Conservation (phyloP, 805 yeast genomes). For the Saturnispora zaruensis region DNA sequence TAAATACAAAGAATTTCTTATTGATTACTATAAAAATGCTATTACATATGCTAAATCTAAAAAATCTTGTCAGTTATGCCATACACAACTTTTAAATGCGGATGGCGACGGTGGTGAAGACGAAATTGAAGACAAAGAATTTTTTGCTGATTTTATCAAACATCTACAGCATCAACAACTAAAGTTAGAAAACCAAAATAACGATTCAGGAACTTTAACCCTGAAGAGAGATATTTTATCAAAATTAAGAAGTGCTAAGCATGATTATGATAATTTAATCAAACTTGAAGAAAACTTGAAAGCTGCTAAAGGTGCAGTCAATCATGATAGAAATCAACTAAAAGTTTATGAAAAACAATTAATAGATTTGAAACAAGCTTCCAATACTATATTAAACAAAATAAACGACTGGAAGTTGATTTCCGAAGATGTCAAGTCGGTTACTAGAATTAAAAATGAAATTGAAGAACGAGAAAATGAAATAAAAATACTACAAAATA, state of each 20-base stretch:
- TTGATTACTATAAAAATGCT: constrained; percentile 64
- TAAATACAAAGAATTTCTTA: constrained; percentile 61
- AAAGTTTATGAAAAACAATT: constrained; percentile 8
- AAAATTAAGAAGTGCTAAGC: constrained; percentile 22
- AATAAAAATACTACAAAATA: constrained; percentile 6
- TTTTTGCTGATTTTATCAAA: constrained; percentile 16
- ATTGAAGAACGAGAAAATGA: constrained; percentile 10
- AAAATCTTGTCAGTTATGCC: constrained; percentile 65
- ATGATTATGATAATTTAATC: constrained; percentile 21
- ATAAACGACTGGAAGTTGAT: constrained; percentile 6
- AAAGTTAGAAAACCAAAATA: constrained; percentile 15
- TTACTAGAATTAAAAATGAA: constrained; percentile 6
- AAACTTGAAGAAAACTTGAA: constrained; percentile 25
- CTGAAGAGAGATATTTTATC: constrained; percentile 25
- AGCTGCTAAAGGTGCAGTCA: constrained; percentile 4
- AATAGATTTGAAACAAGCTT: constrained; percentile 11
- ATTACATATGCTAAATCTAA: constrained; percentile 48
- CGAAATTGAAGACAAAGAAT: constrained; percentile 10
- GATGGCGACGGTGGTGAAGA: constrained; percentile 19
- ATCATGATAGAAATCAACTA: background rate
- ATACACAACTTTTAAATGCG: constrained; percentile 47
- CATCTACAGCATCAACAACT: constrained; percentile 19
- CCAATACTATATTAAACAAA: background rate
- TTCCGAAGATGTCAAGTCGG: constrained; percentile 8
- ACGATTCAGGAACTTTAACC: constrained; percentile 18